Evolutionary conservation across 2,329 filamentous ascomycete genomes (phyloP), one percentile per base, ranked within the genome.

Genomic region (Aspergillus texensis): DNA sequence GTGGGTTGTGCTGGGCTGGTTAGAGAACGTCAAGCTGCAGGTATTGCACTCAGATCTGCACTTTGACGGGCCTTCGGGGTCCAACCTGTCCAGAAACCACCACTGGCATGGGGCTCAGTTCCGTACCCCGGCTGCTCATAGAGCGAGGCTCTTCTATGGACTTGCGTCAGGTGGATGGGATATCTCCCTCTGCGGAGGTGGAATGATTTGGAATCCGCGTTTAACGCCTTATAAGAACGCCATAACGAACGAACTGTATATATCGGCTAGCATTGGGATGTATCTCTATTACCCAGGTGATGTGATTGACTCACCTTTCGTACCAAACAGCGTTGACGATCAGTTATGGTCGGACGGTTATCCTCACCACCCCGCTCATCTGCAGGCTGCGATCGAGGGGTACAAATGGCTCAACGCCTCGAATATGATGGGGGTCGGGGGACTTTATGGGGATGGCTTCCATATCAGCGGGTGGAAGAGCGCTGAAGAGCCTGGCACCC

Each of bases 1-100:
- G 3, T 98, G 94, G 94, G 93, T 97, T 1, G 93, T 96, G 2
- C 84, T 98, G 43, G 92, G 91, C 66, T 97, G 94, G 94, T 81
- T 97, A 58, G 92, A 97, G 74, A 87, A 87, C 56, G 86, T 93
- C 66, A 89, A 91, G 68, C 93, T 96, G 73, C 86, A 94, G 58
- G 81, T 88, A 36, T 80, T 85, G n/a, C 92, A 96, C 73, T 87
- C 86, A 2, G 78, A 82, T 2, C 75, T 88, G 21, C 88, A 92
- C 74, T 91, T 89, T 70, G 64, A 70, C 19, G 64, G 61, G 6
- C 54, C 67, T 34, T 65, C 67, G n/a, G 62, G 68, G 21, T 65
- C 69, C 32, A 70, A 69, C 19, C 45, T 65, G 48, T 66, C 67
- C 46, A 63, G 72, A 3, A 69, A 65, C 8, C 63, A 70, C 41